Evolutionary conservation across 78 protist genomes (phyloP).

Genomic region (Thecamonas trahens): DNA sequence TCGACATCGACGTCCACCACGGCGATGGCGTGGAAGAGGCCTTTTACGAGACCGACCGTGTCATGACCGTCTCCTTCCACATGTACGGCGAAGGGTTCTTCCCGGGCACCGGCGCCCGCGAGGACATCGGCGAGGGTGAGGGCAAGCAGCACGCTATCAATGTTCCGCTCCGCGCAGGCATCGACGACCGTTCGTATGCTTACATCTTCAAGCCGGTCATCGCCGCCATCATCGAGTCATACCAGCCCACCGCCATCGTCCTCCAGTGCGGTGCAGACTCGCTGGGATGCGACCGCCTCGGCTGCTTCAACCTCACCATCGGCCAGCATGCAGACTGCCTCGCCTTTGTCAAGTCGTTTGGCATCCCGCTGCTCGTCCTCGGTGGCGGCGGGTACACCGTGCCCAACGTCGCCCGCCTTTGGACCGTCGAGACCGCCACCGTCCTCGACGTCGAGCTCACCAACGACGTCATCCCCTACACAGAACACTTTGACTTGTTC

Average conservation of each 20-base stretch:
- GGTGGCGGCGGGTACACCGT: conserved; percentile 97
- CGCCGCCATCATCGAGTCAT: conserved; percentile 47
- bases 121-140: conserved; percentile 77
- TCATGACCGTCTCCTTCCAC: conserved; percentile 87
- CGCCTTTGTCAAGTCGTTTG: conserved; percentile 42
- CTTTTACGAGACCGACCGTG: conserved; percentile 81
- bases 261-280: conserved; percentile 96
- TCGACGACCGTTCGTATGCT: conserved; percentile 76
- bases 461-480: conserved; percentile 39
- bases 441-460: not conserved
- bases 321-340: conserved; percentile 55
- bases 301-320: conserved; percentile 88
- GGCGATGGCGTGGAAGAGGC: conserved; percentile 97
- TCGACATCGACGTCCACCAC: conserved; percentile 96
- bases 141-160: conserved; percentile 87
- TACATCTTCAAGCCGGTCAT: conserved; percentile 75
- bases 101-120: conserved; percentile 90
- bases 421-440: conserved; percentile 59
- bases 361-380: conserved; percentile 80
- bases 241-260: conserved; percentile 89
- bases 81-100: conserved; percentile 81
- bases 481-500: conserved; percentile 68
- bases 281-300: conserved; percentile 88
- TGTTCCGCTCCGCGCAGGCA: conserved; percentile 89
- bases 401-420: conserved; percentile 89